Base-by-base conservation (phyloP, 2,329 filamentous ascomycete species). In the Verticillium longisporum region DNA sequence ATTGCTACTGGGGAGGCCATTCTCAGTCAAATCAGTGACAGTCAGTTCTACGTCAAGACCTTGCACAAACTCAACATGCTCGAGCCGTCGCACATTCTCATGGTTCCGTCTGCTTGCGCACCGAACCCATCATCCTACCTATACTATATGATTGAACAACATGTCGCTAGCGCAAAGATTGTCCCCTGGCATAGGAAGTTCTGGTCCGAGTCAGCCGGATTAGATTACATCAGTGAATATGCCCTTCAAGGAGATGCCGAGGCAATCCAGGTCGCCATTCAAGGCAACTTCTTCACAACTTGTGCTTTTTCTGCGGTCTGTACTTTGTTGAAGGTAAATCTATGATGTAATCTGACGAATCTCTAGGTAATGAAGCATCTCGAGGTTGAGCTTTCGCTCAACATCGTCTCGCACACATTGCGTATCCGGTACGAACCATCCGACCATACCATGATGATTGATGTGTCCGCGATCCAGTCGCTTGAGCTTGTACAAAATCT, bases 361-460 rank as follows among this genome's bases (percentile, higher is more conserved):
- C 1, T 26, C 2, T 36, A 96, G 91, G 89, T 82, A 3, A 79
- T 98, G 71, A 91, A 91, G 68, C 96, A 91, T 71, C 83, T 96
- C 56, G 90, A 96, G 61, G 74, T 88, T 1, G 84, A 86, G 6
- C 81, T 92, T 63, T 80, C 80, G 4, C 81, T 88, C 62, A 85
- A 82, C 0, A 95, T 97, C 70, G 81, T 86, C 3, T 80, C 83
- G n/a, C 88, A 95, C 70, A 93, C 93, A 21, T 82, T 98, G 36
- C 86, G 92, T 3, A 89, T 98, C 69, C 88, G 87, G 64, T 97
- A 96, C 67, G 88, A 94, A 68, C 89, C 92, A 1, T 92, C 92
- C 0, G 91, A 96, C 70, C 90, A 94, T 31, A 91, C 92, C 0
- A 97, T 98, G 93, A 91, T 96, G 84, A 96, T 98, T 67, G 94